Evolutionary conservation across 2,329 filamentous ascomycete genomes (phyloP), one percentile per base, ranked within the genome.

Genomic region (Calcarisporium arbuscula): DNA sequence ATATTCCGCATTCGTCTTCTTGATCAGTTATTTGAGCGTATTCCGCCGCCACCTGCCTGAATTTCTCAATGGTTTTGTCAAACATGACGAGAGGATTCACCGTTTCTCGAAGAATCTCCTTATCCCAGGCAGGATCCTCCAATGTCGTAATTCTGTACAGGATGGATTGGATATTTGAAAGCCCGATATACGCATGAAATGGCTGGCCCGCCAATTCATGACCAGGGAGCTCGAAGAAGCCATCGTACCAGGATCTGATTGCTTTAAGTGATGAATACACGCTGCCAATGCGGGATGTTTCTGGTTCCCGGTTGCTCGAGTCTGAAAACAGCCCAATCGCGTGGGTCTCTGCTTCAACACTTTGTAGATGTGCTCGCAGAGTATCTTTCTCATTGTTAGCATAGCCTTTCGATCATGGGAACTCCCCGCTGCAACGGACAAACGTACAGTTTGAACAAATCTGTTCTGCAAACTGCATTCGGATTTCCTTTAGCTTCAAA

Each of bases 61-160:
- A 57, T n/a, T 51, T 30, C n/a, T 58, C 52, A 28, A 56, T 52
- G 5, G 50, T 48, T 28, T 52, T 51, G 26, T 63, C 56, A 5
- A 64, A 39, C n/a, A 62, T 43, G 6, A 40, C 34, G 3, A 62
- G 45, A 1, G 65, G 44, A 30, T 67, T 56, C 5, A 49, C 58
- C 2, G 56, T 61, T 16, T 48, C 47, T 11, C 52, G 53, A 6
- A 65, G 50, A 2, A 56, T 39, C 5, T 55, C 51, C 34, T 56
- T 59, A 36, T 68, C 62, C 64, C 63, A 68, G 6, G 50, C 57
- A 3, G 57, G 12, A 29, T 60, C 56, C 7, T 66, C 61, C 4
- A 58, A 49, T 1, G 53, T 58, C 3, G 58, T 58, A 16, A 68
- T 56, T 6, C 54, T 51, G 42, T 64, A 65, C 6, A 67, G 46